Percentiles rank a stretch among this genome's conserved stretches.
These are phyloP conservation scores for Cyphellophora attinorum DNA, from an alignment of 2,329 filamentous ascomycete species.

Conservation along the genomic window DNA sequence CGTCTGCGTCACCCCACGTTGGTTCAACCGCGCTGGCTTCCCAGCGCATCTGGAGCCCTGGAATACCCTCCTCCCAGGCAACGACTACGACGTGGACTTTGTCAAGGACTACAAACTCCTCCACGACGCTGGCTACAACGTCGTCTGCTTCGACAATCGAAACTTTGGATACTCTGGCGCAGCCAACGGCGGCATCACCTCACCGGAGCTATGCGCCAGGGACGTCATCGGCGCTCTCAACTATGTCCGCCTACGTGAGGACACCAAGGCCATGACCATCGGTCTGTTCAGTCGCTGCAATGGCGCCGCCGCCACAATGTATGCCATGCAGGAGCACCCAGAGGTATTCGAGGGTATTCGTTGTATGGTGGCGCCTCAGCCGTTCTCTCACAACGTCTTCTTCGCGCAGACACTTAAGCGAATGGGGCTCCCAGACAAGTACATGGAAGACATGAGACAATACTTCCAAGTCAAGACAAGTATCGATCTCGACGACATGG, in stretches of 20 bases:
- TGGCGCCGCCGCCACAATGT: background rate
- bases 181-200: background rate
- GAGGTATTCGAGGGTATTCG: background rate
- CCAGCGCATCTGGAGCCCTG: constrained; percentile 2
- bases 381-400: background rate
- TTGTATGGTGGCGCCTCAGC: constrained; percentile 1
- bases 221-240: constrained; percentile 1
- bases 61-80: constrained; percentile 1
- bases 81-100: constrained; percentile 2
- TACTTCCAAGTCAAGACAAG: background rate
- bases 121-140: constrained; percentile 3
- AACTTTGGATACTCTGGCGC: constrained; percentile 2
- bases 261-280: constrained; percentile 2
- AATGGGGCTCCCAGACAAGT: background rate
- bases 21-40: background rate
- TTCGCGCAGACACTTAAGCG: background rate
- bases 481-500: background rate
- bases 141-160: background rate
- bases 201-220: background rate
- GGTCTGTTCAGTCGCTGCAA: constrained; percentile 2
- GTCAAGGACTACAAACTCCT: constrained; percentile 1
- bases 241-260: background rate
- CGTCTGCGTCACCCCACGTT: background rate
- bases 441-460: constrained; percentile 1
- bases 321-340: constrained; percentile 1